phyloP scores from a whole-genome alignment of 371 early-diverging fungal genomes.

The Nematocida ironsii region DNA sequence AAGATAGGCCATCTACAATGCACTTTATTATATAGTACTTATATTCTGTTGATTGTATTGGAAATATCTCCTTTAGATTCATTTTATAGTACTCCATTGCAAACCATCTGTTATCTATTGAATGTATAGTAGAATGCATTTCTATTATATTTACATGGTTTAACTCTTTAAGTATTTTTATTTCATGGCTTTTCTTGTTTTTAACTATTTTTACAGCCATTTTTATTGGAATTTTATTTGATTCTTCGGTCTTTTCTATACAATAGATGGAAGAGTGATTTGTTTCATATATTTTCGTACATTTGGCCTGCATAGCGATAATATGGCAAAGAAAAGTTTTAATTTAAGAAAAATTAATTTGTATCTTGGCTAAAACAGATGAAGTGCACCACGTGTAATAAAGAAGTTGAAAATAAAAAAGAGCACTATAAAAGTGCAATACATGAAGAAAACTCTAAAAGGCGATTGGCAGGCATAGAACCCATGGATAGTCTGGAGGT shows the following conservation, averaged over 20 bases:
- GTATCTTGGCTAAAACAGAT: conserved; percentile 9
- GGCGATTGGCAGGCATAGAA: conserved; percentile 7
- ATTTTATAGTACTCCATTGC: conserved; percentile 72
- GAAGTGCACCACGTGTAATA: conserved; percentile 45
- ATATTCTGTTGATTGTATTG: conserved; percentile 85
- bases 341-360: conserved; percentile 15
- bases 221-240: background rate
- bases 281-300: background rate
- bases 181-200: background rate
- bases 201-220: background rate
- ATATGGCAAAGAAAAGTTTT: conserved; percentile 8
- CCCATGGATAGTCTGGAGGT: conserved; percentile 9
- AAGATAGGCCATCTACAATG: conserved; percentile 84
- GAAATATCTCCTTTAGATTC: conserved; percentile 87
- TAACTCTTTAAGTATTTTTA: background rate
- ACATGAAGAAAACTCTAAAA: conserved; percentile 46
- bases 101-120: background rate
- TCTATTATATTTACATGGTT: conserved; percentile 1
- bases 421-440: conserved; percentile 41
- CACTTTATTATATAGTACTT: conserved; percentile 94
- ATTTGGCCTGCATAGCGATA: background rate
- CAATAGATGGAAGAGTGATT: conserved; percentile 2
- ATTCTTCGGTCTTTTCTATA: no score
- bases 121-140: background rate
- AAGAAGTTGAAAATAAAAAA: conserved; percentile 27